A percentile compares a stretch with the other conserved stretches of the same genome.
Conservation (phyloP, 2,329 filamentous ascomycete species). For the Ophiostoma quercus region DNA sequence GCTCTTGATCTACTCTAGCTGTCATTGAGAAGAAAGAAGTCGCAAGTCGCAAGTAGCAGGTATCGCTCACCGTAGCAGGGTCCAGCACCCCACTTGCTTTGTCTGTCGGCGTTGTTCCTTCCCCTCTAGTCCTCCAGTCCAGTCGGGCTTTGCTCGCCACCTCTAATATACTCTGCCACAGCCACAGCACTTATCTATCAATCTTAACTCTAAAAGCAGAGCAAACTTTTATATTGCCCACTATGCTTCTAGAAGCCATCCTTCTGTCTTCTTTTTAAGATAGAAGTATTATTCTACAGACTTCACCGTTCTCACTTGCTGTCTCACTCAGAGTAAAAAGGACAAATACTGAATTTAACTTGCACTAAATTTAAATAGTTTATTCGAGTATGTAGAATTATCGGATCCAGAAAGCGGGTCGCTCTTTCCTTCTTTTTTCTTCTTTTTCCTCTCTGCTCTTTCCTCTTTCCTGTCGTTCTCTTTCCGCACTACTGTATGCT, state of each 20-base stretch:
- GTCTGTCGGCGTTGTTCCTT: background rate
- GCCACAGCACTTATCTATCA: too few relatives aligned
- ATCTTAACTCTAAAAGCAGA: too few relatives aligned
- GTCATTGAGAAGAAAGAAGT: background rate
- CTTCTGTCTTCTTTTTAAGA: background rate
- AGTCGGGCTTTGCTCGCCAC: background rate
- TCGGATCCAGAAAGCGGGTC: slow-evolving; percentile 2
- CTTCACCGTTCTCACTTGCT: too few relatives aligned
- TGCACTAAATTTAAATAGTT: background rate
- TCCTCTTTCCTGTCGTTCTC: background rate
- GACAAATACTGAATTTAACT: background rate
- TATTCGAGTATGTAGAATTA: background rate
- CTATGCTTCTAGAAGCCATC: too few relatives aligned
- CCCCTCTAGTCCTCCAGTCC: too few relatives aligned
- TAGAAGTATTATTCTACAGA: too few relatives aligned
- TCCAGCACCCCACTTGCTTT: background rate
- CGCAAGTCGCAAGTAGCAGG: background rate
- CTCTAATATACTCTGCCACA: too few relatives aligned
- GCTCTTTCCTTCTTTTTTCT: background rate
- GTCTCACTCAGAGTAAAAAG: background rate
- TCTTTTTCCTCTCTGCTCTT: background rate
- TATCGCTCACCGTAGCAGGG: background rate
- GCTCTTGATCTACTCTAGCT: too few relatives aligned
- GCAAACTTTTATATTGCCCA: too few relatives aligned
- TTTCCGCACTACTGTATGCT: background rate